Base-by-base conservation (phyloP, 78 protist species). In the Dictyostelium purpureum region DNA sequence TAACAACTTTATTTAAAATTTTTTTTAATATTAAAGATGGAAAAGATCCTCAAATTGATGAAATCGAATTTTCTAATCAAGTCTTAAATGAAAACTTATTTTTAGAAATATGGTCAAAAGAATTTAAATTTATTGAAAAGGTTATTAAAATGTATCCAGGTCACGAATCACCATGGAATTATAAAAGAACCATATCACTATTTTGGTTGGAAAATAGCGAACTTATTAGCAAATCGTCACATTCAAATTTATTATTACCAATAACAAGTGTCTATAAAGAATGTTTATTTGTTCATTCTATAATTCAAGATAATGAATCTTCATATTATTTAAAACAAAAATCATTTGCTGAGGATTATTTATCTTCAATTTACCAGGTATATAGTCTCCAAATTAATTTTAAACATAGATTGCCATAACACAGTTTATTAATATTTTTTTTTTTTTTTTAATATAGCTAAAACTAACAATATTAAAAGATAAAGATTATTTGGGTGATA, bases 151-250 rank as follows among this genome's bases (percentile, higher is more conserved):
- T 49, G 12, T 85, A 85, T 73, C 91, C 91, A 70, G 91, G 82
- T 28, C 91, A 85, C 43, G 91, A 85, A 45, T 47, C 91, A 43
- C 74, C 67, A 6, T 85, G 91, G 91, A 45, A 57, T 4, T 77
- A 85, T 59, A 66, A 73, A 37, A 76, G 91, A 38, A 19, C 43
- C 28, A 43, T 51, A n/a, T 31, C 59, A 4, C 9, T 26, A 10
- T 70, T 21, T 42, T 73, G 78, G 79, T 51, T 80, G 2, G 12
- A 18, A 24, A 43, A 65, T 16, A 65, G 18, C 1, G 12, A 28
- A 11, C 12, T 19, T 19, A 79, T 19, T 43, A 28, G 61, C 16
- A n/a, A 12, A 2, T 38, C 10, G 51, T 28, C 47, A 67, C 49
- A 19, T n/a, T 80, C 18, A 42, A 49, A 33, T 19, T n/a, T 16